Percentiles rank a stretch among this genome's conserved stretches.
Conservation (phyloP, 1,139 yeast species). For the Neolecta irregularis region DNA sequence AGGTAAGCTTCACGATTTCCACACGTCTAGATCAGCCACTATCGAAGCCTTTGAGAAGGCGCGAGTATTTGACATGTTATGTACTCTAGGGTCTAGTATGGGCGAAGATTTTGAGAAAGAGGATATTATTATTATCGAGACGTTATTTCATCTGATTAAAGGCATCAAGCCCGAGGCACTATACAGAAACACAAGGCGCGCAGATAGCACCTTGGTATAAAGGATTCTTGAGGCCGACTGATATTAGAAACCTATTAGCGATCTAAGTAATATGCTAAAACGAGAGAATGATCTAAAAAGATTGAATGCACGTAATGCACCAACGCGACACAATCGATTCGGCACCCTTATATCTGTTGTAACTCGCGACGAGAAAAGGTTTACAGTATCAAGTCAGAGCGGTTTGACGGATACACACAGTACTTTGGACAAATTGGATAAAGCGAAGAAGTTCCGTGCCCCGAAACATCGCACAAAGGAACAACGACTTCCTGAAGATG, state of each 20-base stretch:
- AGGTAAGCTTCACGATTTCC: too few relatives aligned
- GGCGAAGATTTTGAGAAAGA: conserved; percentile 51
- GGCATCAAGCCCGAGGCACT: conserved; percentile 34
- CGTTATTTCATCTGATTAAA: conserved; percentile 46
- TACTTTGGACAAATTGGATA: conserved; percentile 46
- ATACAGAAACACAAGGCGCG: conserved; percentile 11
- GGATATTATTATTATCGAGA: conserved; percentile 52
- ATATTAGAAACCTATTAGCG: conserved; percentile 11
- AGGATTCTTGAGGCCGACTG: conserved; percentile 6
- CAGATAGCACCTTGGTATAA: neutral
- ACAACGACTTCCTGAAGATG: neutral
- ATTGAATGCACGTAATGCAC: conserved; percentile 17
- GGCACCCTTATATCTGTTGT: conserved; percentile 71
- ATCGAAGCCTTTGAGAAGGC: conserved; percentile 45
- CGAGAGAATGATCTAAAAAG: conserved; percentile 42
- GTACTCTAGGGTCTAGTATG: conserved; percentile 52
- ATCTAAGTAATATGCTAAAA: conserved; percentile 38
- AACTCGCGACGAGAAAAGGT: conserved; percentile 38
- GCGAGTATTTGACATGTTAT: conserved; percentile 53
- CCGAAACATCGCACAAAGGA: neutral
- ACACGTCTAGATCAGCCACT: conserved; percentile 48
- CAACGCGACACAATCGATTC: conserved; percentile 70
- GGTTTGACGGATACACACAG: conserved; percentile 36
- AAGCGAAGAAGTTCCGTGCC: conserved; percentile 35
- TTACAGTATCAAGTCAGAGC: conserved; percentile 66